Evolutionary conservation across 345 rosid genomes (phyloP), one percentile per base, ranked within the genome.

Genomic region (Streptanthus diversifolius): DNA sequence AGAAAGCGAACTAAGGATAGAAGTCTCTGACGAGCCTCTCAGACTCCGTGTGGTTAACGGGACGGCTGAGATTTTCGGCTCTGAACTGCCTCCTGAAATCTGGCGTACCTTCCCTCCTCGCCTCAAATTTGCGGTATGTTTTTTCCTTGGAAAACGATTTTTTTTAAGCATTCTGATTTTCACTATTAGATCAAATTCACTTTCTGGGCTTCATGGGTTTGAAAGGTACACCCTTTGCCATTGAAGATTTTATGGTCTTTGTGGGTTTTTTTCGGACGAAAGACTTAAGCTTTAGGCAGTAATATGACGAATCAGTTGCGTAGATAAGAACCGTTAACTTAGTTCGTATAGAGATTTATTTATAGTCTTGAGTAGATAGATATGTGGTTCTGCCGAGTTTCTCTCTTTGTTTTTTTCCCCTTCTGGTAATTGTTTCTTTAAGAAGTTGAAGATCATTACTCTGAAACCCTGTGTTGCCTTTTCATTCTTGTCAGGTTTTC

Each of bases 71-170:
- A 95, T 95, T 47, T 95, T 82, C 45, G 96, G 97, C 72, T 81
- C 96, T 55, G 95, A 95, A 79, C 68, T 95, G 32, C 95, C 99
- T 18, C 95, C 90, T 11, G 90, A 87, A 71, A 87, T 84, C 68
- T 87, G 95, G 96, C 84, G 90, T 66, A 78, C 91, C 15, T 91
- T 89, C 80, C 90, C 97, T 69, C 97, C 97, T 48, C 91, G 89
- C 43, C 77, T 83, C 67, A 91, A 91, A 63, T 89, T 95, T 41
- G 95, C 97, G 0, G 99, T 95, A 75, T 80, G 63, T 2, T 45
- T 66, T 3, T 25, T 66, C n/a, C n/a, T n/a, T n/a, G n/a, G n/a
- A n/a, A n/a, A n/a, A n/a, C n/a, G n/a, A n/a, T 17, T 27, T 10
- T n/a, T 68, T 27, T 2, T 14, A 29, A 43, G 15, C 56, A 5